phyloP scores from a whole-genome alignment of 768 basidiomycete species.

The Kondoa malvinella region DNA sequence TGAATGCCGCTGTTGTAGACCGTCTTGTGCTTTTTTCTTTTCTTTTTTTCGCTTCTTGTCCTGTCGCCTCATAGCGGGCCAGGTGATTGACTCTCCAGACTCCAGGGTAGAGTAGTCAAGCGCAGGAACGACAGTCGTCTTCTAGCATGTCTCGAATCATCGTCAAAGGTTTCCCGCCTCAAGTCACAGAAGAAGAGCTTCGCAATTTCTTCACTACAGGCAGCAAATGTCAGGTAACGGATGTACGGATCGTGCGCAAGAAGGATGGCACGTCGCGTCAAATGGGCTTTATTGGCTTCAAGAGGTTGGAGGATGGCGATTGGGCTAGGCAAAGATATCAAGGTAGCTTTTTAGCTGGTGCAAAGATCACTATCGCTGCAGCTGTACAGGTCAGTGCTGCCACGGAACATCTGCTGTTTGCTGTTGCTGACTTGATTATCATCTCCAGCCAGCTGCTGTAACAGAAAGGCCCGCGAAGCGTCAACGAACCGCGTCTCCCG shows the following conservation, averaged over 20 bases:
- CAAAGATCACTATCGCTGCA: conserved; percentile 54
- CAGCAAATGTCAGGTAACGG: conserved; percentile 62
- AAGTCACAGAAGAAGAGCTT: not conserved
- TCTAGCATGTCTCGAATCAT: not conserved
- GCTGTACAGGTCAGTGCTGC: conserved; percentile 48
- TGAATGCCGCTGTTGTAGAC: not conserved
- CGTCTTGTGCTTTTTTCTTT: no score
- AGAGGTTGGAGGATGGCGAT: conserved; percentile 54
- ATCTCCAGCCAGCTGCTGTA: no score
- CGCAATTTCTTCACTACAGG: not conserved
- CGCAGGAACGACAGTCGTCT: no score
- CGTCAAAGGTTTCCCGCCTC: not conserved
- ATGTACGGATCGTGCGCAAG: conserved; percentile 63
- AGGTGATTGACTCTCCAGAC: no score
- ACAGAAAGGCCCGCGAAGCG: no score
- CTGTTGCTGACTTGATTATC: no score
- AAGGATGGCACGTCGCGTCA: conserved; percentile 57
- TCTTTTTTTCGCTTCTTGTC: no score
- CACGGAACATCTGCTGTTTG: not conserved
- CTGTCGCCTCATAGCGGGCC: no score
- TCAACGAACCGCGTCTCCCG: no score
- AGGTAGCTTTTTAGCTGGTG: conserved; percentile 62
- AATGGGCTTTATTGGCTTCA: conserved; percentile 88
- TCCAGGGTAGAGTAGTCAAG: no score
- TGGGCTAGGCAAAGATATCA: conserved; percentile 69